phyloP scores from a whole-genome alignment of 1,284 basidiomycete genomes.

The Ceratobasidium sp. region DNA sequence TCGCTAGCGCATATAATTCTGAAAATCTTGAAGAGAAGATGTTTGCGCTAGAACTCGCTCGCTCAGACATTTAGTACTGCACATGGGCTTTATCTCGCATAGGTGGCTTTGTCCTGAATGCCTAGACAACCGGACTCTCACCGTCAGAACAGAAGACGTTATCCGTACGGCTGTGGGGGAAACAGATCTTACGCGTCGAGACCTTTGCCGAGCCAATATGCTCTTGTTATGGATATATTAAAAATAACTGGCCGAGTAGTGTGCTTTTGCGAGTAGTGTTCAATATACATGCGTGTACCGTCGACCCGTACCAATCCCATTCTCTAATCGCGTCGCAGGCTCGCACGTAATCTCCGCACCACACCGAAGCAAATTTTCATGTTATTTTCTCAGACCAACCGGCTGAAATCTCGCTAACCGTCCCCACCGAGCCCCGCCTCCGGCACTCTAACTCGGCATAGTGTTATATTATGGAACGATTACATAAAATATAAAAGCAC shows the following conservation, averaged over 20 bases:
- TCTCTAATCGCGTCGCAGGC: too few relatives aligned
- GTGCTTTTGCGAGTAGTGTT: background rate
- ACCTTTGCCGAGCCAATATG: too few relatives aligned
- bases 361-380: background rate
- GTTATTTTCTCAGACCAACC: background rate
- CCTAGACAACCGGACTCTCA: background rate
- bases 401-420: background rate
- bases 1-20: conserved; percentile 7
- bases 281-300: too few relatives aligned
- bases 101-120: background rate
- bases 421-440: conserved; percentile 5
- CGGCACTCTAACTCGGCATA: conserved; percentile 7
- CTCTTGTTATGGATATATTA: background rate
- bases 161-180: background rate
- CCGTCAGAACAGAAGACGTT: background rate
- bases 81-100: background rate
- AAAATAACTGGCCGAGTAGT: background rate
- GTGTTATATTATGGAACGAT: too few relatives aligned
- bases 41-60: background rate
- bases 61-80: background rate
- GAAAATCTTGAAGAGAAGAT: too few relatives aligned
- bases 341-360: conserved; percentile 59
- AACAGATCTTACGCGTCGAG: background rate
- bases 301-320: conserved; percentile 39
- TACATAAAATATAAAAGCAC: too few relatives aligned